Evolutionary conservation across 345 rosid species (phyloP), one percentile per base, ranked within the genome.

Genomic region (Syzygium aqueum): DNA sequence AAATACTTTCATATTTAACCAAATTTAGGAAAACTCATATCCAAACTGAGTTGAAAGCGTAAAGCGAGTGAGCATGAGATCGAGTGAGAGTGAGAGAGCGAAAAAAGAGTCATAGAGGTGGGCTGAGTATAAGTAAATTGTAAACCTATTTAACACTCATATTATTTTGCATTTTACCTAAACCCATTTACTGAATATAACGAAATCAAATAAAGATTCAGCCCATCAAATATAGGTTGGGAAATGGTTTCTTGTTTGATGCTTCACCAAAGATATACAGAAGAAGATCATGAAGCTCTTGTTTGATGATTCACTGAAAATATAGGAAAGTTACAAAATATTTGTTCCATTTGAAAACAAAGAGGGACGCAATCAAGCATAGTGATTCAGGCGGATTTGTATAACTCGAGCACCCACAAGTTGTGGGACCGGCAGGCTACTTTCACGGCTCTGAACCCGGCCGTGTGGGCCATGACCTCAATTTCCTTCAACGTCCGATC

Each of bases 401-500:
- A 8, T 28, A 28, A 28, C 77, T 28, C 40, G 5, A 63, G 40
- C 77, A 63, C 40, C 40, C 77, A 63, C 40, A 63, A 28, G 40
- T 63, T 63, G 77, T 5, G 5, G 16, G 19, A 21, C 37, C 40
- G 40, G 19, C 21, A 16, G 40, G 40, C 37, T 28, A 63, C 77
- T 63, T 63, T 63, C 37, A 30, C 5, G 40, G 77, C 37, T 16
- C 8, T 40, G 12, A 92, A 95, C 15, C 92, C 95, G 1, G 94
- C 88, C 15, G 77, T 88, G 5, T 27, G 33, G 3, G 92, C 95
- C 27, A 94, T 82, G 40, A 88, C 86, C 84, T 90, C 90, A 49
- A 86, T 92, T 84, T 95, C 94, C 77, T 85, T 83, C 51, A 86
- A 56, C 6, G 92, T 88, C 80, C 94, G 91, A 86, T 93, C 95